phyloP scores from a whole-genome alignment of 768 basidiomycete species.

The Rhodocollybia butyracea region DNA sequence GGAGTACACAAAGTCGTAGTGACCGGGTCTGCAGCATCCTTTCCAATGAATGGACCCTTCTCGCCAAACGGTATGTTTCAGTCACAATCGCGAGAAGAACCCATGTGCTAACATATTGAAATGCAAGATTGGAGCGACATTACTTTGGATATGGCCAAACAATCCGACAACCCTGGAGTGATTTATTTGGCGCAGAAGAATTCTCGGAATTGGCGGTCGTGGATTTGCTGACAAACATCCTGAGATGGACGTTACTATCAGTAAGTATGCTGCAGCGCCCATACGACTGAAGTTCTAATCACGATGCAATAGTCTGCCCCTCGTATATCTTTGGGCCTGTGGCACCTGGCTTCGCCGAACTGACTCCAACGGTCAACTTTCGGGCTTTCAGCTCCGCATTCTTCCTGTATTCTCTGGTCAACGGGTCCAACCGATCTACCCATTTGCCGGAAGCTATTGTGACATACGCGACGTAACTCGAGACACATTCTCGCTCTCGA shows the following conservation, averaged over 20 bases:
- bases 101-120: not conserved
- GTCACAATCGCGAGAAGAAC: not conserved
- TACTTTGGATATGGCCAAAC: not conserved
- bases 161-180: not conserved
- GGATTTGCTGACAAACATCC: conserved; percentile 1
- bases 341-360: conserved; percentile 17
- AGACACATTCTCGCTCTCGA: conserved; percentile 14
- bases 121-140: not conserved
- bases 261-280: conserved; percentile 14
- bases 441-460: conserved; percentile 7
- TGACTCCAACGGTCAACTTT: conserved; percentile 14
- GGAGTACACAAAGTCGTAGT: conserved; percentile 1
- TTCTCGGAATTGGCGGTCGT: not conserved
- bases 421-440: conserved; percentile 10
- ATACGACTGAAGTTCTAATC: conserved; percentile 13
- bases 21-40: conserved; percentile 8
- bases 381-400: conserved; percentile 11
- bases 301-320: conserved; percentile 17
- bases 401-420: conserved; percentile 14
- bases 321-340: conserved; percentile 23
- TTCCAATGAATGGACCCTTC: not conserved
- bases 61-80: not conserved
- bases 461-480: conserved; percentile 18
- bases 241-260: conserved; percentile 1
- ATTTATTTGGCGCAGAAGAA: conserved; percentile 5